phyloP scores from a whole-genome alignment of 2,329 filamentous ascomycete species.

The Plenodomus tracheiphilus region DNA sequence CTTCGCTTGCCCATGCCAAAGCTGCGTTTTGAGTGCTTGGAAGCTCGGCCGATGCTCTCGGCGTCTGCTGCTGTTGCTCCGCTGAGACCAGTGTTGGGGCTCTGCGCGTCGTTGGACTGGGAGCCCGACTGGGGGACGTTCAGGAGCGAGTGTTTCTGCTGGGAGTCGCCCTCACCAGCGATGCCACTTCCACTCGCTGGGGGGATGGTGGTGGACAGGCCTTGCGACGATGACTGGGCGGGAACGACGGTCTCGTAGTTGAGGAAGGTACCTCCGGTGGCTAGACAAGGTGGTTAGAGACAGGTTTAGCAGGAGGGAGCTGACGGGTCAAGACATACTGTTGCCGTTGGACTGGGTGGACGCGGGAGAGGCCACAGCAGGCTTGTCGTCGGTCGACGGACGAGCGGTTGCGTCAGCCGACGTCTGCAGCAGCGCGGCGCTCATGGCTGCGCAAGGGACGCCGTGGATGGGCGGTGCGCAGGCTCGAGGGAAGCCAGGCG shows the following conservation, averaged over 20 bases:
- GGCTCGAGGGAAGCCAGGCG: conserved; percentile 5
- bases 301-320: background rate
- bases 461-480: conserved; percentile 18
- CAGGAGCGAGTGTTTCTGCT: conserved; percentile 44
- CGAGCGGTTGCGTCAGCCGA: conserved; percentile 29
- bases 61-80: conserved; percentile 51
- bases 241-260: conserved; percentile 22
- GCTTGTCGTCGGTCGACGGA: conserved; percentile 37
- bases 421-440: conserved; percentile 35
- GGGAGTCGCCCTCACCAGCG: conserved; percentile 28
- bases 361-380: conserved; percentile 7
- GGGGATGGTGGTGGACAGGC: conserved; percentile 25
- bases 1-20: conserved; percentile 48
- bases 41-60: conserved; percentile 50
- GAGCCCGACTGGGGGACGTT: conserved; percentile 40
- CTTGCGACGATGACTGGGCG: conserved; percentile 30
- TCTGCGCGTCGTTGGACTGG: conserved; percentile 35
- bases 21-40: conserved; percentile 50
- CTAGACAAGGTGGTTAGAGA: conserved; percentile 19
- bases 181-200: conserved; percentile 2
- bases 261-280: conserved; percentile 8
- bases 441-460: conserved; percentile 40
- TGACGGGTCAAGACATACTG: conserved; percentile 30
- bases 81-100: conserved; percentile 47
- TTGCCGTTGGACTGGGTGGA: conserved; percentile 39